Base-by-base conservation (phyloP, 331 rosid species). In the Stylosanthes scabra region DNA sequence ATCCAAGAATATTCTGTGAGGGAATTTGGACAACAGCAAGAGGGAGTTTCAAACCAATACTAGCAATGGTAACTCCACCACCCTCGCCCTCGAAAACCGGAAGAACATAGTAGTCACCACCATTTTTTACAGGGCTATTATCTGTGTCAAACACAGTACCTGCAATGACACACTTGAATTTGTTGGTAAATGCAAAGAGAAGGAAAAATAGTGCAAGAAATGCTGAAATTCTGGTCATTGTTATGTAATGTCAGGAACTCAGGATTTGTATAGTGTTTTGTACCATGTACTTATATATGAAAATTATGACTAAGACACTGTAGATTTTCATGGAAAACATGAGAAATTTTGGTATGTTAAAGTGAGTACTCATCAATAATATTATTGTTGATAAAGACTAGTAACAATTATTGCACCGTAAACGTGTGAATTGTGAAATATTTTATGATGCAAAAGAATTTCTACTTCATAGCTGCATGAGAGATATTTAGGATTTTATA, bases 101-200 rank as follows among this genome's bases (percentile, higher is more conserved):
- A 41, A 70, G 13, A 42, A 70, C 29, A 55, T 55, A 70, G 75
- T 70, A 70, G 65, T 25, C 10, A 20, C 44, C 65, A 0, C 56
- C 75, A 13, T 12, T 56, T 40, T 42, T 12, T 11, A 70, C 8
- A n/a, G n/a, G 2, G 9, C 12, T 56, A 25, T 20, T 50, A 13
- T 42, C 75, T 2, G 65, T 41, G 55, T 70, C 75, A 12, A 12
- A 20, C 63, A 70, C 75, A 15, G 8, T 15, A 40, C 27, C 13
- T 8, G 65, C 65, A 42, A 1, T 12, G 39, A 42, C n/a, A 8
- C 3, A 14, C n/a, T 56, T 57, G 28, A 49, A 14, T 13, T 49
- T 49, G 13, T 1, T 40, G 75, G 65, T 25, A 11, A 56, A 56
- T n/a, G 56, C 29, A 7, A 70, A 14, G 56, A 70, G 42, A 16